Evolutionary conservation across 148 eudicot species (phyloP).

Genomic region (Silene conica): DNA sequence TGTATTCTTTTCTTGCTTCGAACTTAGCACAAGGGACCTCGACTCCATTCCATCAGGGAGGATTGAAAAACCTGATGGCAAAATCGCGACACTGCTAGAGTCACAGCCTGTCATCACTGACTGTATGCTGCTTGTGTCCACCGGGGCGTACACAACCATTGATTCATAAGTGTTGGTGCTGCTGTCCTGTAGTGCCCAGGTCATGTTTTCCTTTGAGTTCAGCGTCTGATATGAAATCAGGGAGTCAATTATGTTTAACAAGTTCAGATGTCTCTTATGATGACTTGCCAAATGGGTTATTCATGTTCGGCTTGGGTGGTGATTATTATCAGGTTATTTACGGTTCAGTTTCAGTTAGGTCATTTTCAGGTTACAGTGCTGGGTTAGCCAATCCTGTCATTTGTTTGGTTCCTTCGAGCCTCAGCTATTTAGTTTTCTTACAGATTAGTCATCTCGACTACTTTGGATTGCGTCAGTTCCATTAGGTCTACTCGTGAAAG

Average conservation of each 20-base stretch:
- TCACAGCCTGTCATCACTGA: constrained; percentile 91
- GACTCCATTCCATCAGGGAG: constrained; percentile 82
- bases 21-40: constrained; percentile 70
- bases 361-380: no score
- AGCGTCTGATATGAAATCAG: constrained; percentile 43
- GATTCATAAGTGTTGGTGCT: constrained; percentile 72
- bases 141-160: constrained; percentile 66
- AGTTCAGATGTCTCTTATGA: not conserved
- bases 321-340: no score
- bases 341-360: no score
- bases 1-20: constrained; percentile 52
- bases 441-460: no score
- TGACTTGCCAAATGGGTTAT: not conserved
- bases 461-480: no score
- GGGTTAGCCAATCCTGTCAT: no score
- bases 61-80: constrained; percentile 88
- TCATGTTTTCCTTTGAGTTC: constrained; percentile 49
- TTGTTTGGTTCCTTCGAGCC: no score
- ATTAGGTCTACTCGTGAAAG: not conserved
- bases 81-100: constrained; percentile 57
- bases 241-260: not conserved
- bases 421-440: no score
- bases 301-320: no score
- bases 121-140: constrained; percentile 64
- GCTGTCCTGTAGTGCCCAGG: constrained; percentile 85